Percentiles rank a stretch among this genome's conserved stretches.
Evolutionary conservation across 768 basidiomycete genomes (phyloP).

Genomic region (Lactarius trivialis): DNA sequence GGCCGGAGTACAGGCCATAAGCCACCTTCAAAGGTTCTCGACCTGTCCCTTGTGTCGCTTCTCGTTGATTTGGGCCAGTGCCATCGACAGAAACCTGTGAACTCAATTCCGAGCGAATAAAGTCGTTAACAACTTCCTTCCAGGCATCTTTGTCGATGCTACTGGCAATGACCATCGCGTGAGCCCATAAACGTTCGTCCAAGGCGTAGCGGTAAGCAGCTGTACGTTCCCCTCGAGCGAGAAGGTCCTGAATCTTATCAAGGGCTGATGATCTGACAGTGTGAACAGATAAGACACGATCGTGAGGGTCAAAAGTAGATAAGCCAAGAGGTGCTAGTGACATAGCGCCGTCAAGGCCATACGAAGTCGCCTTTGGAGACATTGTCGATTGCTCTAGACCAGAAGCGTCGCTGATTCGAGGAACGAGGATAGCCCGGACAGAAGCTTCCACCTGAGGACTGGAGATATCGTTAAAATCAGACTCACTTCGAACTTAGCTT

Average conservation of each 20-base stretch:
- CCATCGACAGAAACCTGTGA: slow-evolving; percentile 29
- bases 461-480: slow-evolving; percentile 23
- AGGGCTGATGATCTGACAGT: slow-evolving; percentile 57
- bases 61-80: slow-evolving; percentile 21
- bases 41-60: slow-evolving; percentile 35
- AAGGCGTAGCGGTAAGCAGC: slow-evolving; percentile 85
- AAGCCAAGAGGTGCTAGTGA: slow-evolving; percentile 15
- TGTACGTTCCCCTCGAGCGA: slow-evolving; percentile 78
- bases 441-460: slow-evolving; percentile 64
- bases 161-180: slow-evolving; percentile 91
- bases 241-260: slow-evolving; percentile 69
- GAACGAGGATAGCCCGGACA: slow-evolving; percentile 66
- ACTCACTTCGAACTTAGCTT: not conserved
- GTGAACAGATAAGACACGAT: slow-evolving; percentile 51
- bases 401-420: slow-evolving; percentile 37
- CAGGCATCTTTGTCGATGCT: slow-evolving; percentile 90
- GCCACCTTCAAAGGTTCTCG: slow-evolving; percentile 72
- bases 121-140: slow-evolving; percentile 86
- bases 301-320: slow-evolving; percentile 32
- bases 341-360: slow-evolving; percentile 16
- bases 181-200: slow-evolving; percentile 88
- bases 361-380: slow-evolving; percentile 8
- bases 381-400: slow-evolving; percentile 13
- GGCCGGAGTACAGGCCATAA: slow-evolving; percentile 80
- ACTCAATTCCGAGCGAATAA: slow-evolving; percentile 70